Percentiles rank a stretch among this genome's conserved stretches.
These are phyloP conservation scores for Tetradesmus lagerheimii DNA, from an alignment of 139 green algal genomes.

Conservation along the genomic window DNA sequence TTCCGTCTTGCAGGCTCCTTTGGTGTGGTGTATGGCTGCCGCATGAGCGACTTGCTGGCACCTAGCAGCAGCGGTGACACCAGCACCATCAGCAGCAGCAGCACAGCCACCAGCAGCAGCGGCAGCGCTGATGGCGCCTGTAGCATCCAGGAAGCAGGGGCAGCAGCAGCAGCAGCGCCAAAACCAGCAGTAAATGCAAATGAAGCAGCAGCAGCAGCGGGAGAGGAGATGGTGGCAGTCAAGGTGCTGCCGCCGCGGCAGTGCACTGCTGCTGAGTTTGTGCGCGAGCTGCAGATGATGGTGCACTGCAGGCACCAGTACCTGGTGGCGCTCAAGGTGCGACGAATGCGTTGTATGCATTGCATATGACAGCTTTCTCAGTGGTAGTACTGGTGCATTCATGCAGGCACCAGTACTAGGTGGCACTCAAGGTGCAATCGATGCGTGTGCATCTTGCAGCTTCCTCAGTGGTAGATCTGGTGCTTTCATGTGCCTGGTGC, in stretches of 20 bases:
- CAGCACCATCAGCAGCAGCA: neutral
- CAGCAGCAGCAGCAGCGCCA: neutral
- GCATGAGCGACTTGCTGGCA: slow-evolving; percentile 4
- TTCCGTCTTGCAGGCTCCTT: neutral
- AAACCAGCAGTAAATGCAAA: neutral
- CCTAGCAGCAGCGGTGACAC: neutral
- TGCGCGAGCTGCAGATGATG: slow-evolving; percentile 23
- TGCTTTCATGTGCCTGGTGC: too few relatives aligned
- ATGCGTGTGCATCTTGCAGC: too few relatives aligned
- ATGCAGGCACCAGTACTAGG: neutral
- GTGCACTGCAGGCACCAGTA: slow-evolving; percentile 1
- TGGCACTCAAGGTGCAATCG: neutral
- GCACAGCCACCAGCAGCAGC: neutral
- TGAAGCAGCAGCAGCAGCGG: neutral
- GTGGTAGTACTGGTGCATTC: too few relatives aligned
- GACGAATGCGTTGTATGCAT: neutral
- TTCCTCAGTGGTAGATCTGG: too few relatives aligned
- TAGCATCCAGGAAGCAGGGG: too few relatives aligned
- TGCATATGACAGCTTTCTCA: too few relatives aligned
- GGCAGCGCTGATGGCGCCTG: too few relatives aligned
- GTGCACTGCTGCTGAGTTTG: slow-evolving; percentile 14
- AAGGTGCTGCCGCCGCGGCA: slow-evolving; percentile 3
- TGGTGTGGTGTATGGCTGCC: slow-evolving; percentile 23
- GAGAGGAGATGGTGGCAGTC: neutral
- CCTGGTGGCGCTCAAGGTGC: slow-evolving; percentile 2